These are phyloP conservation scores for Epichloe baconii DNA, from an alignment of 2,329 filamentous ascomycete species.

Conservation along the genomic window DNA sequence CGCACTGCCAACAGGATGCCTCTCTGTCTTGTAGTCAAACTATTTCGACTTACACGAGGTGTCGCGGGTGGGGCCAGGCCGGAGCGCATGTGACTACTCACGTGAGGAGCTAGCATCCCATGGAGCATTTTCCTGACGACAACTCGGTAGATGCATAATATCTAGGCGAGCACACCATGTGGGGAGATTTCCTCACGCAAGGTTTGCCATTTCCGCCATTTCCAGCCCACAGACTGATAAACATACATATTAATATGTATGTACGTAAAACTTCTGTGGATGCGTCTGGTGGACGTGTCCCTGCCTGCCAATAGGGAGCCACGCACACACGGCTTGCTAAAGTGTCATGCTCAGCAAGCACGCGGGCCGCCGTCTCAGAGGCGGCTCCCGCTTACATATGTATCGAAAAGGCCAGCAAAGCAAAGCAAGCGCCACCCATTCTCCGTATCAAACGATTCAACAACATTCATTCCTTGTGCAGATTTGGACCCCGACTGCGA, in stretches of 20 bases:
- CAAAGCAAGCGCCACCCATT: constrained; percentile 1
- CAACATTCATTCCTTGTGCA: neutral
- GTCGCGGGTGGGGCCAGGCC: constrained; percentile 1
- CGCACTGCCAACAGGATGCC: neutral
- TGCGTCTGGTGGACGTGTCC: neutral
- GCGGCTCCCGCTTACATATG: neutral
- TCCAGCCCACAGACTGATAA: too few relatives aligned
- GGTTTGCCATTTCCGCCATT: too few relatives aligned
- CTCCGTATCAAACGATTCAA: neutral
- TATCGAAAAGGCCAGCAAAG: constrained; percentile 11
- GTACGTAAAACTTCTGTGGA: neutral
- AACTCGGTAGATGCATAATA: neutral
- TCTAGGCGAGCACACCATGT: neutral
- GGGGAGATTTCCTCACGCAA: too few relatives aligned
- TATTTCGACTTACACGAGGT: constrained; percentile 6
- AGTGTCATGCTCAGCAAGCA: too few relatives aligned
- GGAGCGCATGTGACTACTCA: constrained; percentile 1
- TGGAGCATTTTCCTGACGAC: neutral
- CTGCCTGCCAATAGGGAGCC: neutral
- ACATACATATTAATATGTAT: too few relatives aligned
- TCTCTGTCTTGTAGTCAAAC: constrained; percentile 2
- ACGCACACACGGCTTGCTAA: neutral
- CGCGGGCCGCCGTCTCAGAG: neutral
- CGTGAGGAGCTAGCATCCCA: neutral
- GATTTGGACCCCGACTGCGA: neutral